These are phyloP conservation scores for Starmerella bombi DNA, from an alignment of 805 yeast species.

Conservation along the genomic window DNA sequence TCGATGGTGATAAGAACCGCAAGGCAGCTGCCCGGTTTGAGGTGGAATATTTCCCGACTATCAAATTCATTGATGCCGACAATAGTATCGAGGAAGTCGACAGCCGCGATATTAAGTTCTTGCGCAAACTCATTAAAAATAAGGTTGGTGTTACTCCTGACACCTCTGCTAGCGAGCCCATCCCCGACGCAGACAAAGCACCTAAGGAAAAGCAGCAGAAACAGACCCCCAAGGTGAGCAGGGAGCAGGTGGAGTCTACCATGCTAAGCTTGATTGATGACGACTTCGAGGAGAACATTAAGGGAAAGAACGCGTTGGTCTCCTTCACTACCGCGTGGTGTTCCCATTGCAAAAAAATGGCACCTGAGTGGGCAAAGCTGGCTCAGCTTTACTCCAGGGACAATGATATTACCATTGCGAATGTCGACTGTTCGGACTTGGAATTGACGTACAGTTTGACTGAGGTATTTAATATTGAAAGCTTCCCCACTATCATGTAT, in stretches of 20 bases:
- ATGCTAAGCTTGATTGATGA: conserved; percentile 28
- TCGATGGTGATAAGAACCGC: conserved; percentile 49
- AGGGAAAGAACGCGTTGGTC: conserved; percentile 33
- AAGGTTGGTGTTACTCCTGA: conserved; percentile 27
- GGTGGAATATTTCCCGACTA: conserved; percentile 53
- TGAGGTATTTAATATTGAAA: conserved; percentile 32
- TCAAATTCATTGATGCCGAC: conserved; percentile 44
- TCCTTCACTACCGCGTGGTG: conserved; percentile 56
- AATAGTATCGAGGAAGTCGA: conserved; percentile 39
- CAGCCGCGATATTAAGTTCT: conserved; percentile 36
- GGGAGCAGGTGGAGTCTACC: conserved; percentile 5
- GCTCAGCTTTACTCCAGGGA: conserved; percentile 36
- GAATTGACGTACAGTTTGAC: conserved; percentile 30
- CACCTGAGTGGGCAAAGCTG: conserved; percentile 38
- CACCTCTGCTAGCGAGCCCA: conserved; percentile 10
- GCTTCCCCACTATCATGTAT: conserved; percentile 44
- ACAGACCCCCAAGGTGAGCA: conserved; percentile 2
- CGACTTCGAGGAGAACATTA: conserved; percentile 34
- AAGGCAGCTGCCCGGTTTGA: conserved; percentile 38
- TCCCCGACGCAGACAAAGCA: conserved; percentile 1
- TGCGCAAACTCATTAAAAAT: conserved; percentile 36
- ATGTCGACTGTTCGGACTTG: conserved; percentile 36
- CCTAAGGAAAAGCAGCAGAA: neutral
- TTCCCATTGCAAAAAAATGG: conserved; percentile 40
- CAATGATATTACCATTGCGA: conserved; percentile 33